Conservation (phyloP, 129 eudicot genomes). For the Glebionis coronaria region DNA sequence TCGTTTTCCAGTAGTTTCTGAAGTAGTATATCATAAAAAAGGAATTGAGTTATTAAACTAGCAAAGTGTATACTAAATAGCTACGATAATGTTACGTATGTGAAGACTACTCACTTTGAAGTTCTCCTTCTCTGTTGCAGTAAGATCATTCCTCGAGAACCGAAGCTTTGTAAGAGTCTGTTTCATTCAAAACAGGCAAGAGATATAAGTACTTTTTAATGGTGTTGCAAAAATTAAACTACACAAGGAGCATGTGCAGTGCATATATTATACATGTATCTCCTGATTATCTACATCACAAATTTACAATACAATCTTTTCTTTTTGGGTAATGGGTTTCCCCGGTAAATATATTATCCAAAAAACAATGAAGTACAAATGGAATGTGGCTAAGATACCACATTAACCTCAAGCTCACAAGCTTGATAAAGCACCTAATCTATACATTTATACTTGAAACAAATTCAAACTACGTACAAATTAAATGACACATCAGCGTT, state of each 20-base stretch:
- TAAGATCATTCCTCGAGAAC: slow-evolving; percentile 70
- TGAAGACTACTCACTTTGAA: slow-evolving; percentile 47
- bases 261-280: neutral
- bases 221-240: neutral
- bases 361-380: too few relatives aligned
- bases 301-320: too few relatives aligned
- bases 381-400: too few relatives aligned
- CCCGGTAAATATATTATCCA: too few relatives aligned
- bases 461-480: too few relatives aligned
- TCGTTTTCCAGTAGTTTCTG: slow-evolving; percentile 74
- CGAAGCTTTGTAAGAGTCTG: slow-evolving; percentile 96
- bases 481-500: too few relatives aligned
- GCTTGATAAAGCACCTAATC: too few relatives aligned
- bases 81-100: neutral
- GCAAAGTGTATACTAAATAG: slow-evolving; percentile 4
- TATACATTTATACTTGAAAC: too few relatives aligned
- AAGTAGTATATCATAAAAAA: slow-evolving; percentile 16
- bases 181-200: slow-evolving; percentile 7
- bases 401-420: too few relatives aligned
- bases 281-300: too few relatives aligned
- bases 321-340: too few relatives aligned
- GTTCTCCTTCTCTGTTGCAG: slow-evolving; percentile 65
- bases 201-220: slow-evolving; percentile 9
- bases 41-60: neutral
- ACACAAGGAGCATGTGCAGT: slow-evolving; percentile 1